Evolutionary conservation across 2,329 filamentous ascomycete species (phyloP), one percentile per base, ranked within the genome.

Genomic region (Ophiocordyceps camponoti-rufipedis): DNA sequence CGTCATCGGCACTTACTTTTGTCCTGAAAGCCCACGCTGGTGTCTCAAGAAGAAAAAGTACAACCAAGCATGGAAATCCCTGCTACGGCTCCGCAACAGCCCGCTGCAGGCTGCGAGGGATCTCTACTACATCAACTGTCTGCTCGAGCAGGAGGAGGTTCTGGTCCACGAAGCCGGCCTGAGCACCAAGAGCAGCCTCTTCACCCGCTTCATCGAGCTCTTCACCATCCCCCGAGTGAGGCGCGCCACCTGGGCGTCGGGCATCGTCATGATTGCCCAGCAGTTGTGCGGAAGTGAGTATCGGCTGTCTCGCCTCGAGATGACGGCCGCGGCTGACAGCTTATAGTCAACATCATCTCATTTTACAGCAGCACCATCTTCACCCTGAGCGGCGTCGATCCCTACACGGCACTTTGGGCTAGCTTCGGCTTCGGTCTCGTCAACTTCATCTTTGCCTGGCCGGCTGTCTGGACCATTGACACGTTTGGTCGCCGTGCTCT

Each of bases 11-110:
- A 64, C 80, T 28, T 82, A 65, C 50, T 68, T 79, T 50, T 80
- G 75, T 50, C 77, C 77, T 0, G 76, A 81, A 53, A 79, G 74
- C 2, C 77, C 78, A 3, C 69, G 77, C 45, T 83, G 78, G 77
- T 73, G 69, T 46, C 72, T 82, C 58, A 79, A 79, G 56, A 80
- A 79, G 54, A 66, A 66, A 12, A 65, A 64, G 44, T 70, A 77
- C 51, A 48, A 48, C 4, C 61, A 74, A 42, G 78, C 78, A 1
- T 80, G 71, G 56, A 53, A 61, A 13, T 77, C 75, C 3, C 66
- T 82, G 0, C 59, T 69, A 13, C 63, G 64, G 8, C 66, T 82
- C 5, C 68, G 78, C 19, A 77, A 78, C 50, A 69, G 67, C 0
- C 64, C 70, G 2, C 54, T 82, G 1, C 75, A 78, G 53, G 77